A percentile compares a stretch with the other conserved stretches of the same genome.
phyloP scores from a whole-genome alignment of 179 eudicot genomes.

The Spergularia azorica region DNA sequence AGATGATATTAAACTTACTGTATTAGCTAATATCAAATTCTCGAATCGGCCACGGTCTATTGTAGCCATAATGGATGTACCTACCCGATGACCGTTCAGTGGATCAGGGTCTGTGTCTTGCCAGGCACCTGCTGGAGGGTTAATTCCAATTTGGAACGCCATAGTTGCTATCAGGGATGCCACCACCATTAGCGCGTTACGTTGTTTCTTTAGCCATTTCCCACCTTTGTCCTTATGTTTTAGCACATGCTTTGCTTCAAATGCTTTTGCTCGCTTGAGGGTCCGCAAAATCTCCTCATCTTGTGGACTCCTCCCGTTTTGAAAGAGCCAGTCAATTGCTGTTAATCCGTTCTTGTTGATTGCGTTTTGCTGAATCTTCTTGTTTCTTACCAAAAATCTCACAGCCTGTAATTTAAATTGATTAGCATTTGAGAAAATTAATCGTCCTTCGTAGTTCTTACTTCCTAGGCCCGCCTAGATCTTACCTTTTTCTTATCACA shows the following conservation, averaged over 20 bases:
- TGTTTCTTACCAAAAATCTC: background rate
- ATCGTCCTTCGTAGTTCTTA: no score
- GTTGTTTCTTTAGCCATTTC: constrained; percentile 23
- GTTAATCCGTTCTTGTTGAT: constrained; percentile 1
- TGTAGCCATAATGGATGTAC: constrained; percentile 7
- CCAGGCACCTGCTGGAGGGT: constrained; percentile 28
- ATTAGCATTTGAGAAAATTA: no score
- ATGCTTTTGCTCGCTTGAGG: background rate
- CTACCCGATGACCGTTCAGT: no score
- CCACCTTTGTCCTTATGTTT: background rate
- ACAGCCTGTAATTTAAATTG: background rate
- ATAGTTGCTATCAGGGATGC: constrained; percentile 31
- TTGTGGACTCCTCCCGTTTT: background rate
- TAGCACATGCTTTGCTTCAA: background rate
- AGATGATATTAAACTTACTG: constrained; percentile 17
- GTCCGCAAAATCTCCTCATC: background rate
- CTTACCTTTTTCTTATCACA: no score
- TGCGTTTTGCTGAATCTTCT: constrained; percentile 3
- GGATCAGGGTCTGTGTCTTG: no score
- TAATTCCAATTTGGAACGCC: constrained; percentile 30
- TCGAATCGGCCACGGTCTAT: background rate
- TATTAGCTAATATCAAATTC: background rate
- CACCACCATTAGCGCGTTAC: constrained; percentile 24
- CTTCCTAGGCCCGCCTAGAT: no score
- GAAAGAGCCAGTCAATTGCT: background rate